These are phyloP conservation scores for Eustoma russellianum DNA, from an alignment of 257 asterid genomes.

Conservation along the genomic window DNA sequence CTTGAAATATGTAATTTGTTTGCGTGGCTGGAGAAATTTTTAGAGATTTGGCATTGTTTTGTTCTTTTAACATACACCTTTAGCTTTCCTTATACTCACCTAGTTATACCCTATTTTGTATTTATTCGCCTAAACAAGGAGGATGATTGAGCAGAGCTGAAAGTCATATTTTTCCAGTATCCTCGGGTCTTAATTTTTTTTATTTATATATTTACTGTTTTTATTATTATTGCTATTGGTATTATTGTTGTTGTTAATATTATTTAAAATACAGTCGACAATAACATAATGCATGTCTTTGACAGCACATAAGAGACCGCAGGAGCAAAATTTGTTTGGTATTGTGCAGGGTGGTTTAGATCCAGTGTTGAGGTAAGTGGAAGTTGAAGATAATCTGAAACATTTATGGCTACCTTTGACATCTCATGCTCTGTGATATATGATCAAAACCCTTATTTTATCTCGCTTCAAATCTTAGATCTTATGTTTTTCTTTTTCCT, in stretches of 20 bases:
- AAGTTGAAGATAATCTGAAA: slow-evolving; percentile 2
- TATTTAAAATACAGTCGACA: neutral
- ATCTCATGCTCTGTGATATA: neutral
- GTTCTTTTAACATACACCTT: no score
- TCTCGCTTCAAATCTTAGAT: neutral
- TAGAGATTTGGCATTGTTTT: no score
- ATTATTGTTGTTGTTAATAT: neutral
- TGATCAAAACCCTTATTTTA: neutral
- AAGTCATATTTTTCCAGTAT: no score
- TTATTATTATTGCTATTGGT: slow-evolving; percentile 2
- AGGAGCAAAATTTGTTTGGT: slow-evolving; percentile 92
- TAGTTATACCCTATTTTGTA: no score
- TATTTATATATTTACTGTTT: neutral
- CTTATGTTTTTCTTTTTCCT: slow-evolving; percentile 13
- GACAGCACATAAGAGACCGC: slow-evolving; percentile 90
- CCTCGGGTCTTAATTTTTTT: neutral
- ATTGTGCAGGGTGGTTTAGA: slow-evolving; percentile 99
- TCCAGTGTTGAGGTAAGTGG: slow-evolving; percentile 74
- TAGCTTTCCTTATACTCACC: no score
- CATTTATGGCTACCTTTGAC: neutral
- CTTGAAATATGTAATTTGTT: no score
- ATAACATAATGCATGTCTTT: slow-evolving; percentile 10
- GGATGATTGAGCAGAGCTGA: no score
- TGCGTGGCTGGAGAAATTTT: no score
- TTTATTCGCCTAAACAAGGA: no score